Evolutionary conservation across 257 asterid species (phyloP).

Genomic region (Solanum corneliomulleri): DNA sequence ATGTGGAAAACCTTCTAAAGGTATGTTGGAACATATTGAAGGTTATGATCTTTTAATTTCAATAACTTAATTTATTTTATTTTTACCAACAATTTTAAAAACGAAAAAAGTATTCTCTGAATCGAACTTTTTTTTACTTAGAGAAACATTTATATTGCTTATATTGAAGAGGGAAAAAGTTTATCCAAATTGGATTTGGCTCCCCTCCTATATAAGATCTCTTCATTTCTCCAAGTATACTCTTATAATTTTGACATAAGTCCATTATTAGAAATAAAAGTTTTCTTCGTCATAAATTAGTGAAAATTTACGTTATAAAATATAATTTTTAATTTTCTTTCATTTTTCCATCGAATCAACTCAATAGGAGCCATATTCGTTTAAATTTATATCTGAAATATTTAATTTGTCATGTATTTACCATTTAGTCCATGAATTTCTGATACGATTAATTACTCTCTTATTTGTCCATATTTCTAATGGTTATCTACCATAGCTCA

Average conservation of each 20-base stretch:
- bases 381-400: neutral
- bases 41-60: neutral
- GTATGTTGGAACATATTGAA: neutral
- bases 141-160: neutral
- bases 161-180: neutral
- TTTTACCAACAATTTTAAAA: too few species aligned
- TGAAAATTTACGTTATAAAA: too few species aligned
- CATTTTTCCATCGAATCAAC: too few species aligned
- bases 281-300: too few species aligned
- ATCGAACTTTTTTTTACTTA: neutral
- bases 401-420: neutral
- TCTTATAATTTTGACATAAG: too few species aligned
- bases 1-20: neutral
- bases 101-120: too few species aligned
- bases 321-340: too few species aligned
- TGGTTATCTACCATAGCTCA: neutral
- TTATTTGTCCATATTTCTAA: too few species aligned
- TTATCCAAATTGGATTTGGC: neutral
- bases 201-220: neutral
- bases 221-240: neutral
- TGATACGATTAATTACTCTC: too few species aligned
- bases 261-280: too few species aligned
- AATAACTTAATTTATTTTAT: neutral
- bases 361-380: neutral
- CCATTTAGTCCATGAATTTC: neutral